Evolutionary conservation across 2,329 filamentous ascomycete genomes (phyloP).

Genomic region (Thelonectria blattea): DNA sequence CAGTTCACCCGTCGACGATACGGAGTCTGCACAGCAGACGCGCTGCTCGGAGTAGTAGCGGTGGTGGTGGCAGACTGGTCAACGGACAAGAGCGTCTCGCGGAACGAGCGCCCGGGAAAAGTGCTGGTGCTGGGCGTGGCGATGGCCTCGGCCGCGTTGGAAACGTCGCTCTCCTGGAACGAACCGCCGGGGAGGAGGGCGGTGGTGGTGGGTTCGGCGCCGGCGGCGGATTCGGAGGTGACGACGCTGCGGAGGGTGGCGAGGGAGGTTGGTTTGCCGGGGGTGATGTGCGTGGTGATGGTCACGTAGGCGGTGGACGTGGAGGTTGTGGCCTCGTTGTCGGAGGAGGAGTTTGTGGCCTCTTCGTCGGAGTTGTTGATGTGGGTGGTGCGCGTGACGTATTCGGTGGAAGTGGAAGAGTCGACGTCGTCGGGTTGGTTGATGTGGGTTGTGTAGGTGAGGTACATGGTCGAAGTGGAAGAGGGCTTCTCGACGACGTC

Average conservation of each 20-base stretch:
- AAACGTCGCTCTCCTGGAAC: conserved; percentile 27
- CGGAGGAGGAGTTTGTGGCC: neutral
- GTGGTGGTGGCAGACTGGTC: conserved; percentile 8
- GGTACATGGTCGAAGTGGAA: conserved; percentile 2
- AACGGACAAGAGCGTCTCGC: conserved; percentile 24
- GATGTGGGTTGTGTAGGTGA: conserved; percentile 8
- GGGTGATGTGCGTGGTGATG: neutral
- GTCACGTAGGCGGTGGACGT: conserved; percentile 22
- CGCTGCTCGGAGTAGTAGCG: conserved; percentile 4
- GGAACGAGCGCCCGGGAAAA: conserved; percentile 34
- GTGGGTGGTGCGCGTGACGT: conserved; percentile 8
- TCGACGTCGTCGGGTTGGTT: neutral
- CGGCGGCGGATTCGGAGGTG: conserved; percentile 24
- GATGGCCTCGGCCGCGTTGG: neutral
- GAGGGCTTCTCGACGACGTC: conserved; percentile 7
- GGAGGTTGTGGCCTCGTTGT: conserved; percentile 5
- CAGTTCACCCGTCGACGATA: conserved; percentile 35
- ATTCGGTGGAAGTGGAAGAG: conserved; percentile 7
- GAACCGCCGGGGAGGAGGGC: conserved; percentile 28
- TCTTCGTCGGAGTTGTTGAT: neutral
- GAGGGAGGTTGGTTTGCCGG: neutral
- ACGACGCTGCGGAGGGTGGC: neutral
- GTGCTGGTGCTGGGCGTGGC: conserved; percentile 9
- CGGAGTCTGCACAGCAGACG: conserved; percentile 23
- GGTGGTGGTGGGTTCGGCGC: neutral